phyloP scores from a whole-genome alignment of 805 yeast species.

The Wickerhamomyces alni region DNA sequence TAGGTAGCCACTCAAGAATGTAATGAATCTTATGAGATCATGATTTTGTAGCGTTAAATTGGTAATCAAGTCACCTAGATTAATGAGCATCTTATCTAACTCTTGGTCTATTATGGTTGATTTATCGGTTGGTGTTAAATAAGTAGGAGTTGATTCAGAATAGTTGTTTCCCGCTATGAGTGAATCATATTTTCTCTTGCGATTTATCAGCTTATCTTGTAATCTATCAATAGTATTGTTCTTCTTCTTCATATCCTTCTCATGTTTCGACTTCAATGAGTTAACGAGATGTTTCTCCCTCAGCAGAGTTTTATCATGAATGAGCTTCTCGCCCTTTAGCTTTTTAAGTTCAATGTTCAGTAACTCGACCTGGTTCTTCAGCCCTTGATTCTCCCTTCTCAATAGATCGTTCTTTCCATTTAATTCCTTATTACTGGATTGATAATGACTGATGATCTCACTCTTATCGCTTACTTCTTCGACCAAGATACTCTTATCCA shows the following conservation, averaged over 20 bases:
- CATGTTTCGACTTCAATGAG: slow-evolving; percentile 14
- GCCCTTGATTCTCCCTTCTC: not conserved
- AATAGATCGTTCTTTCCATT: not conserved
- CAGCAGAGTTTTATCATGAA: not conserved
- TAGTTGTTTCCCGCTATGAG: slow-evolving; percentile 1
- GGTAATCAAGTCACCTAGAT: slow-evolving; percentile 13
- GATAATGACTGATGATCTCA: not conserved
- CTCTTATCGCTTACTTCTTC: slow-evolving; percentile 3
- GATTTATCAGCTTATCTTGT: slow-evolving; percentile 12
- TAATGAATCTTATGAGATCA: slow-evolving; percentile 3
- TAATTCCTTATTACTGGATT: not conserved
- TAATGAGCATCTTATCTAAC: slow-evolving; percentile 14
- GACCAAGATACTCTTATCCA: slow-evolving; percentile 2
- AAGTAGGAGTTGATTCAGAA: not conserved
- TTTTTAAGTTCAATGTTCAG: not conserved
- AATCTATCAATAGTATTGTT: slow-evolving; percentile 11
- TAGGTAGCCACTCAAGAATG: slow-evolving; percentile 7
- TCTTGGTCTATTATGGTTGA: slow-evolving; percentile 13
- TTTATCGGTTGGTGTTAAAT: slow-evolving; percentile 3
- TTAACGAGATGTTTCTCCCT: slow-evolving; percentile 6
- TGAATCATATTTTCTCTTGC: slow-evolving; percentile 7
- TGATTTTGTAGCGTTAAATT: slow-evolving; percentile 11
- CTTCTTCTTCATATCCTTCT: slow-evolving; percentile 18
- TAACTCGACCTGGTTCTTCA: slow-evolving; percentile 4
- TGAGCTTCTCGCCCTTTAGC: not conserved